Base-by-base conservation (phyloP, 352 stramenopile species). In the Albugo laibachii region DNA sequence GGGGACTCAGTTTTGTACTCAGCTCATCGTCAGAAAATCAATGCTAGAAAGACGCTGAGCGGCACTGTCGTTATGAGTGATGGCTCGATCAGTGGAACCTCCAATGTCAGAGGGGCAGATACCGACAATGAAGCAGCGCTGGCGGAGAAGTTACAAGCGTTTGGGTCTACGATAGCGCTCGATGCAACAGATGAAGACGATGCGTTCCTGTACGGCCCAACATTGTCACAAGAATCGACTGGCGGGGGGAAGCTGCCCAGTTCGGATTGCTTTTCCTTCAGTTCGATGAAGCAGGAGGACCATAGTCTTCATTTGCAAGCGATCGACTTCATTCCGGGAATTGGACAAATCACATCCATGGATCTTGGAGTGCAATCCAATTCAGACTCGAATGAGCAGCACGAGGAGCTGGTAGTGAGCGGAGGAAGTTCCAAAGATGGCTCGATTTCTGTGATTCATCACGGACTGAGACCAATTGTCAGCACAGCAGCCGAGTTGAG, bases 331-430 rank as follows among this genome's bases (percentile, higher is more conserved):
- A 51, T 91, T 8, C 62, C 74, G 5, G 69, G 66, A 37, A 77
- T 91, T 15, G 77, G 77, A n/a, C 77, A 84, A 55, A 81, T 91
- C 48, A 86, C 73, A 0, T 81, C 74, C 13, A 82, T 87, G 45
- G 74, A 91, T 24, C 53, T 91, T 15, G 77, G 77, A 8, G 52
- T 81, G 13, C 72, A 85, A 52, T 70, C 70, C 20, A 83, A 77
- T 38, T 67, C 57, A 0, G 74, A 91, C 46, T 84, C 69, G n/a
- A 83, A 79, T 31, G 77, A 84, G 41, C 73, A 76, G 11, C 66
- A 69, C 0, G 77, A 91, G 35, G 69, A 86, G 46, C 61, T 91
- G 31, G 71, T 91, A 10, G 68, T 83, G 6, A 80, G 74, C 48
- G 73, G 74, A 35, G 77, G 77, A 4, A 76, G 62, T 37, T 49